Conservation (phyloP, 2,329 filamentous ascomycete species). For the Blastomyces silverae region DNA sequence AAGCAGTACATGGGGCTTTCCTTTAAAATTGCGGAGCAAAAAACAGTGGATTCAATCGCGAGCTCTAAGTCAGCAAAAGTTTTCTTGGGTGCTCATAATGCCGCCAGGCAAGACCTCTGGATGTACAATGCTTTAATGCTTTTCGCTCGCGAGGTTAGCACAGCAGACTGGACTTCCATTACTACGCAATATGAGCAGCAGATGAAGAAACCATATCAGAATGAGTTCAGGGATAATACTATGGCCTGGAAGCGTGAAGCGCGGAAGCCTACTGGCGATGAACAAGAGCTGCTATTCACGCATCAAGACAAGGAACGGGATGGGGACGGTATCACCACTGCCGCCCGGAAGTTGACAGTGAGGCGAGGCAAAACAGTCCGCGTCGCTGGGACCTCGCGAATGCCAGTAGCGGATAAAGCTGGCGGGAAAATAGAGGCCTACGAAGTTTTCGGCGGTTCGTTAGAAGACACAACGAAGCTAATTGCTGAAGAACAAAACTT, state of each 20-base stretch:
- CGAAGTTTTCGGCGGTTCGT: conserved; percentile 70
- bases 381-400: conserved; percentile 40
- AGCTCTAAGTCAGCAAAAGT: conserved; percentile 50
- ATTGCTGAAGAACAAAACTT: conserved; percentile 96
- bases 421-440: conserved; percentile 65
- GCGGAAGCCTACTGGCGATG: conserved; percentile 67
- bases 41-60: conserved; percentile 57
- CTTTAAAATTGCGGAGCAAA: conserved; percentile 67
- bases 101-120: conserved; percentile 70
- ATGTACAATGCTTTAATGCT: conserved; percentile 80
- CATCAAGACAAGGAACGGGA: conserved; percentile 84
- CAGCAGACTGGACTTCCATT: conserved; percentile 70
- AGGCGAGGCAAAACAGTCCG: conserved; percentile 77
- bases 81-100: conserved; percentile 63
- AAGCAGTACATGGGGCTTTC: conserved; percentile 74
- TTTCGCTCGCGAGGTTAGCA: conserved; percentile 79
- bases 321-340: conserved; percentile 53
- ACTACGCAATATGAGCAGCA: conserved; percentile 74
- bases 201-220: conserved; percentile 68
- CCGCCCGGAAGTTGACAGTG: conserved; percentile 84
- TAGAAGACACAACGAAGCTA: conserved; percentile 75
- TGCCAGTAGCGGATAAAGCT: conserved; percentile 49
- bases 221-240: conserved; percentile 71
- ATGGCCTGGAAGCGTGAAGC: conserved; percentile 73
- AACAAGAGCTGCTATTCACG: conserved; percentile 81